phyloP scores from a whole-genome alignment of 2,329 filamentous ascomycete species.

The Fusarium chlamydosporum region DNA sequence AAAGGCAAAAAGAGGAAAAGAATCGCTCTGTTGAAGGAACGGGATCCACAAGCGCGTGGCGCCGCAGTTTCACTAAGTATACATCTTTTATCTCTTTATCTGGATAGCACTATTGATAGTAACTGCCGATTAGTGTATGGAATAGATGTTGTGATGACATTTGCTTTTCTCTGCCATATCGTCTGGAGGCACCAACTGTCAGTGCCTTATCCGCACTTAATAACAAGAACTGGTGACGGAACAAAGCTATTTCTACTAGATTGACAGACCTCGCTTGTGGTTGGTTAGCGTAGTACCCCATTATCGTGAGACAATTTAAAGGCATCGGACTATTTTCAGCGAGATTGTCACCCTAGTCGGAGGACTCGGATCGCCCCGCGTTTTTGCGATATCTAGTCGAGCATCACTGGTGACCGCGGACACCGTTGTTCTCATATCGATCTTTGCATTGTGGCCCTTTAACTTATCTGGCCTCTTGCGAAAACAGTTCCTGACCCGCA shows the following conservation, averaged over 20 bases:
- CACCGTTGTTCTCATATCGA: conserved; percentile 22
- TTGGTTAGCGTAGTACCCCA: conserved; percentile 4
- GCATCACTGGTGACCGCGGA: conserved; percentile 16
- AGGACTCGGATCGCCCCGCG: conserved; percentile 22
- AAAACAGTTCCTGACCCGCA: conserved; percentile 6
- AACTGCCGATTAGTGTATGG: conserved; percentile 27
- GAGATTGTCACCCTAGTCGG: conserved; percentile 19
- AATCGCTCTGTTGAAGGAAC: conserved; percentile 23
- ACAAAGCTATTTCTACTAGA: conserved; percentile 5
- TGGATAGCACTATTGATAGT: not conserved
- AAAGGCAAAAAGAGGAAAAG: not conserved
- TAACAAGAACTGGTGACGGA: conserved; percentile 3
- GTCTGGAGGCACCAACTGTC: not conserved
- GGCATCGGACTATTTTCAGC: conserved; percentile 7
- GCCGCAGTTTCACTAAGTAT: conserved; percentile 41
- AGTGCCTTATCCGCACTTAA: not conserved
- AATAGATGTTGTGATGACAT: conserved; percentile 23
- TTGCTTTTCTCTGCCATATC: conserved; percentile 13
- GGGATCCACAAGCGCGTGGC: conserved; percentile 47
- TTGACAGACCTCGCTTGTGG: conserved; percentile 13
- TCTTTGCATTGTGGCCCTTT: conserved; percentile 7
- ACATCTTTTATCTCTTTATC: conserved; percentile 8
- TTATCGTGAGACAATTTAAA: conserved; percentile 38
- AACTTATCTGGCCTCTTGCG: not conserved
- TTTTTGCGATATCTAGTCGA: conserved; percentile 17